Evolutionary conservation across 2,329 filamentous ascomycete genomes (phyloP).

Genomic region (Sporothrix schenckii): DNA sequence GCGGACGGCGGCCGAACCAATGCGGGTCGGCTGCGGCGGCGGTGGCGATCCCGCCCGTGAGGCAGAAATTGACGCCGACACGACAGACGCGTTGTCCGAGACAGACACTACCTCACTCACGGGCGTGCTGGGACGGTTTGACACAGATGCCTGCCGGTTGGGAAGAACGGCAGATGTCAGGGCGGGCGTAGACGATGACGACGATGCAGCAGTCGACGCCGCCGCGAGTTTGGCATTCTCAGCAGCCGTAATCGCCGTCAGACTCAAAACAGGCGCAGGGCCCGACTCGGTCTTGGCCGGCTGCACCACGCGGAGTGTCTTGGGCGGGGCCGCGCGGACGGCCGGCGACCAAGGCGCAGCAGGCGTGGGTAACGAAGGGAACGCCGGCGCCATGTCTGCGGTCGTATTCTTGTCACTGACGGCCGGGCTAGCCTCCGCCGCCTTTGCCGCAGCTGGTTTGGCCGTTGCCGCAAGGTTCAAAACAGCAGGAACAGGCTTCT

Average conservation of each 20-base stretch:
- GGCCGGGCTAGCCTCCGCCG: slow-evolving; percentile 40
- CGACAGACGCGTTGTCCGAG: slow-evolving; percentile 75
- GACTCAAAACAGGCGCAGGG: slow-evolving; percentile 32
- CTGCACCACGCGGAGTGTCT: slow-evolving; percentile 70
- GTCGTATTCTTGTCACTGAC: slow-evolving; percentile 44
- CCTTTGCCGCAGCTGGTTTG: slow-evolving; percentile 39
- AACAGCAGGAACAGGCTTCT: slow-evolving; percentile 43
- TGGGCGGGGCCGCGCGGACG: slow-evolving; percentile 55
- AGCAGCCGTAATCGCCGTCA: slow-evolving; percentile 40
- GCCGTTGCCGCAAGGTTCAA: slow-evolving; percentile 57
- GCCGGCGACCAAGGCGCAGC: slow-evolving; percentile 57
- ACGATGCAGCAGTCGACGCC: not conserved
- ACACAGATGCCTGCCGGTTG: slow-evolving; percentile 35
- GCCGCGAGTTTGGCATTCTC: slow-evolving; percentile 28
- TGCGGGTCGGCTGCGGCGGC: slow-evolving; percentile 54
- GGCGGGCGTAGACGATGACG: not conserved
- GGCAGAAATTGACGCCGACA: slow-evolving; percentile 69
- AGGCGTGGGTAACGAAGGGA: slow-evolving; percentile 56
- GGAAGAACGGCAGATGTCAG: slow-evolving; percentile 1
- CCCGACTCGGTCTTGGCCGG: slow-evolving; percentile 62
- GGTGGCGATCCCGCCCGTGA: slow-evolving; percentile 74
- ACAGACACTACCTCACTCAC: slow-evolving; percentile 74
- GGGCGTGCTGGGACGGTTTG: slow-evolving; percentile 67
- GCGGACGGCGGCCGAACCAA: slow-evolving; percentile 70
- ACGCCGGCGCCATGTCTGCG: slow-evolving; percentile 47